Evolutionary conservation across 768 basidiomycete genomes (phyloP).

Genomic region (Leucocoprinus leucothites): DNA sequence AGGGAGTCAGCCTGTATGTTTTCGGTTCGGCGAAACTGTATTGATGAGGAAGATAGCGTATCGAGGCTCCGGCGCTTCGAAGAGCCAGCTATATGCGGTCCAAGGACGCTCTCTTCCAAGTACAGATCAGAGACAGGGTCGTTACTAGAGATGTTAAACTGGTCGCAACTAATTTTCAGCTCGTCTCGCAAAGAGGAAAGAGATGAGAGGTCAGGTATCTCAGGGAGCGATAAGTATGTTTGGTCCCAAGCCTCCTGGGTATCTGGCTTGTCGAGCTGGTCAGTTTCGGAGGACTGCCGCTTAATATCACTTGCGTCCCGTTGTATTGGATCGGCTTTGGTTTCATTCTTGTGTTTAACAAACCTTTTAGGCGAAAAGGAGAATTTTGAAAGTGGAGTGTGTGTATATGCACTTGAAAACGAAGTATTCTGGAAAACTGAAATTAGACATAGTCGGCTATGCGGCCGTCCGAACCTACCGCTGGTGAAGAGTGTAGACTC

Average conservation of each 20-base stretch:
- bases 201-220: constrained; percentile 8
- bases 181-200: constrained; percentile 2
- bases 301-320: background rate
- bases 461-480: background rate
- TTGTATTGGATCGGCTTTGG: background rate
- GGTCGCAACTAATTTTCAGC: background rate
- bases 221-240: constrained; percentile 4
- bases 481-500: constrained; percentile 8
- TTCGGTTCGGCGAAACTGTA: background rate
- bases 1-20: background rate
- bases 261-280: background rate
- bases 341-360: background rate
- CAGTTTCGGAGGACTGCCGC: background rate
- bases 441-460: background rate
- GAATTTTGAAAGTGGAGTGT: background rate
- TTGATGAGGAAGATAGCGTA: constrained; percentile 6
- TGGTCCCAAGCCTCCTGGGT: background rate
- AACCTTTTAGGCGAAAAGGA: background rate
- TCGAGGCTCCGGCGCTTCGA: background rate
- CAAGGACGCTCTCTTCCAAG: background rate
- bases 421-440: constrained; percentile 3
- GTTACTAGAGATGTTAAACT: background rate
- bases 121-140: background rate
- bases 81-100: background rate
- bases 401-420: constrained; percentile 10